Base-by-base conservation (phyloP, 1,284 basidiomycete species). In the Ceratobasidium sp. region DNA sequence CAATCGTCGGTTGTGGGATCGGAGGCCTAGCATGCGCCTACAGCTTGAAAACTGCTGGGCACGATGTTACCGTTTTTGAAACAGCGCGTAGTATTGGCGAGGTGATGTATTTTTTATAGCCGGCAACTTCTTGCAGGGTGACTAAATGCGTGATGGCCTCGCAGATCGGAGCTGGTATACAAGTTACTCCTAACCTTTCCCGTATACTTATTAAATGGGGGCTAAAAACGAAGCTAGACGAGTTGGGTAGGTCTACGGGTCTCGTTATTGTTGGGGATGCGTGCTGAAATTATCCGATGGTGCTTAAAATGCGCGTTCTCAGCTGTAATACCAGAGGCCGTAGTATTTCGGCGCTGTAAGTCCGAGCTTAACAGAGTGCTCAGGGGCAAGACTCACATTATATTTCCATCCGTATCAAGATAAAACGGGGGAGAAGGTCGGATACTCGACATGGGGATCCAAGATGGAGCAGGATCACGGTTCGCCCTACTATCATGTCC, bases 191-290 rank as follows among this genome's bases (percentile, higher is more conserved):
- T 11, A 88, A 88, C 76, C 75, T 86, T n/a, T 83, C 83, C 11
- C 81, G 86, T 13, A 82, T 88, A 4, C 81, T 89, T 54, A 81
- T 84, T 46, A 81, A 85, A 4, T 89, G 88, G 88, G 88, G 87
- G 1, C 80, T 88, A 0, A 84, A 80, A 0, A 81, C 83, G 0
- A 81, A 81, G 46, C 79, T 89, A 27, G 80, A 83, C 37, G 77
- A 82, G 59, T 72, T 83, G 3, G 82, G 76, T 48, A 27, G 13
- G 49, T 22, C 43, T 63, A 4, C 14, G 13, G 5, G 19, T 75
- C 13, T 19, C n/a, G 19, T 61, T 39, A 41, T 61, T 22, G 4
- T n/a, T 39, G 31, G n/a, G 37, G 39, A n/a, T 16, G 37, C 9
- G 34, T 49, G 31, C 64, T 41, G 48, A 54, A 66, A 51, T 11